Conservation (phyloP, 2,329 filamentous ascomycete genomes). For the Verticillium alfalfae region DNA sequence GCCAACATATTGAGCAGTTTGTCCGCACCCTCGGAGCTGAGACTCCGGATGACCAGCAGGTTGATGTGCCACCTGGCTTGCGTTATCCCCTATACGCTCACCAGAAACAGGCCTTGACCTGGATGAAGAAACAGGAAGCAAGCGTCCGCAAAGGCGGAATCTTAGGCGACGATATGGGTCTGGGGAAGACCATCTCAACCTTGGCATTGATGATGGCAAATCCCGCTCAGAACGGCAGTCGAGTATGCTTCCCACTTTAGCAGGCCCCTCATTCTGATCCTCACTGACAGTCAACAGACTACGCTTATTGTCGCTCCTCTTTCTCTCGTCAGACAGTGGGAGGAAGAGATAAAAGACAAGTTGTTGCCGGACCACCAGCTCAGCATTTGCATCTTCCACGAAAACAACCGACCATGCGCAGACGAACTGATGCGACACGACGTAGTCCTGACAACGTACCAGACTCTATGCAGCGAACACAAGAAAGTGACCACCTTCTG, state of each 20-base stretch:
- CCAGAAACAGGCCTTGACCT: constrained; percentile 71
- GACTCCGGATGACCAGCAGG: constrained; percentile 53
- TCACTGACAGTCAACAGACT: constrained; percentile 41
- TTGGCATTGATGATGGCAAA: constrained; percentile 69
- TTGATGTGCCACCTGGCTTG: constrained; percentile 65
- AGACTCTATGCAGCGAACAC: constrained; percentile 61
- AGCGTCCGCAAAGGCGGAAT: constrained; percentile 74
- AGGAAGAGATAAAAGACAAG: constrained; percentile 69
- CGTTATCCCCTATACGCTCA: constrained; percentile 70
- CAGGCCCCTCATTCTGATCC: neutral
- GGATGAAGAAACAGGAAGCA: constrained; percentile 71
- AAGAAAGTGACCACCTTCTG: constrained; percentile 55
- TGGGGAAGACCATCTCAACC: constrained; percentile 80
- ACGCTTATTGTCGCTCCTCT: constrained; percentile 81
- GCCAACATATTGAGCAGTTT: neutral
- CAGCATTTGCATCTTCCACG: constrained; percentile 65
- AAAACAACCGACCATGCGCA: constrained; percentile 47
- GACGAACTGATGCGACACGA: constrained; percentile 60
- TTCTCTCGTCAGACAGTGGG: constrained; percentile 78
- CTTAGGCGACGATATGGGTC: constrained; percentile 75
- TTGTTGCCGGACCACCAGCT: constrained; percentile 54
- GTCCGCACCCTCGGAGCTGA: constrained; percentile 34
- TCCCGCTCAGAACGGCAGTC: constrained; percentile 44
- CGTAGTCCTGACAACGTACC: constrained; percentile 75
- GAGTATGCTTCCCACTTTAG: constrained; percentile 16